Evolutionary conservation across 2,329 filamentous ascomycete species (phyloP).

Genomic region (Penicillium sp.): DNA sequence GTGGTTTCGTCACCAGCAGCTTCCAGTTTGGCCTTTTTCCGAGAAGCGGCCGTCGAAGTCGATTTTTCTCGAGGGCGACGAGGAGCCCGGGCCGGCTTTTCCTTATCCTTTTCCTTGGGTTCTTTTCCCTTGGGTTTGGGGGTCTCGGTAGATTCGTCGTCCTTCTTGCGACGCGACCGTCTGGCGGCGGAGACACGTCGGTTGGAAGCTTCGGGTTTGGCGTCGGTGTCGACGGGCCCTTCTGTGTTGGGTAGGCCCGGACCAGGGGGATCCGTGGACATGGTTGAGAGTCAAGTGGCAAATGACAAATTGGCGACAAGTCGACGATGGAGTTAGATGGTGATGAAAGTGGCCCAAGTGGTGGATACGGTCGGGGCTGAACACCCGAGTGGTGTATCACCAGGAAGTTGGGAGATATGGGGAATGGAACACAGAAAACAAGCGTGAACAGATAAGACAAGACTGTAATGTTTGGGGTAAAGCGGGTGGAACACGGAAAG

Average conservation of each 20-base stretch:
- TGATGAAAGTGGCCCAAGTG: background rate
- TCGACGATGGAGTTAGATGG: slow-evolving; percentile 7
- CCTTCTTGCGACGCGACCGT: slow-evolving; percentile 44
- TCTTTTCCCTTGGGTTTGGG: slow-evolving; percentile 30
- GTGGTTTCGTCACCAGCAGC: slow-evolving; percentile 20
- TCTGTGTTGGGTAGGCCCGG: slow-evolving; percentile 28
- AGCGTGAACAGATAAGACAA: slow-evolving; percentile 11
- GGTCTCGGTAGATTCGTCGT: slow-evolving; percentile 31
- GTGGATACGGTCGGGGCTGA: slow-evolving; percentile 13
- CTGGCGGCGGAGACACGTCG: slow-evolving; percentile 33
- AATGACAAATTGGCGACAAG: slow-evolving; percentile 17
- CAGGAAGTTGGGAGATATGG: background rate
- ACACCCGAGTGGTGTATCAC: slow-evolving; percentile 6
- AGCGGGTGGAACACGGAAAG: slow-evolving; percentile 13
- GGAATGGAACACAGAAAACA: slow-evolving; percentile 10
- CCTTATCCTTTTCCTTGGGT: slow-evolving; percentile 27
- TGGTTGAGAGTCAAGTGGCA: slow-evolving; percentile 3
- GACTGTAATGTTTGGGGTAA: slow-evolving; percentile 9
- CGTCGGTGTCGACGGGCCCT: slow-evolving; percentile 19
- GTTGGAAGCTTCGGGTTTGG: slow-evolving; percentile 25
- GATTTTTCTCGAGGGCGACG: slow-evolving; percentile 39
- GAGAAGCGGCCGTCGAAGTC: slow-evolving; percentile 35
- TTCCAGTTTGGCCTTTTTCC: slow-evolving; percentile 50
- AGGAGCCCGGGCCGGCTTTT: slow-evolving; percentile 25
- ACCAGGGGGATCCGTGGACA: slow-evolving; percentile 34